phyloP scores from a whole-genome alignment of 352 stramenopile species.

The Vaucheria bursata region DNA sequence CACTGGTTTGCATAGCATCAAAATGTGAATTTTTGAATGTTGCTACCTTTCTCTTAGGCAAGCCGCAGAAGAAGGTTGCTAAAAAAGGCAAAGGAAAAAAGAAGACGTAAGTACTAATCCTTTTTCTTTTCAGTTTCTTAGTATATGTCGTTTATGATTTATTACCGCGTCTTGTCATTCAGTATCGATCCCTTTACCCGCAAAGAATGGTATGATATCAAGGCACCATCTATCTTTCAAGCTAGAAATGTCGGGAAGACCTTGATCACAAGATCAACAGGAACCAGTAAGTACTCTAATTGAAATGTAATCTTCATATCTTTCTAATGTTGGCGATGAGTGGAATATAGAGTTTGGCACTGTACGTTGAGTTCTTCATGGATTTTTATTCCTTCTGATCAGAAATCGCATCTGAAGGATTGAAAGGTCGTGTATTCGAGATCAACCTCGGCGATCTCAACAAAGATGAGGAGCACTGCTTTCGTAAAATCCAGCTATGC shows the following conservation, averaged over 20 bases:
- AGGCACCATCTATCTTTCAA: conserved; percentile 95
- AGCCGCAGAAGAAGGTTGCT: conserved; percentile 42
- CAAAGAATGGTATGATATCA: conserved; percentile 97
- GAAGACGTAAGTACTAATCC: conserved; percentile 45
- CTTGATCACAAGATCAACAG: conserved; percentile 93
- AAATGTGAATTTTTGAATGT: neutral
- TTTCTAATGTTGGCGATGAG: neutral
- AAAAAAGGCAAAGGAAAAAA: conserved; percentile 43
- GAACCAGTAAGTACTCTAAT: conserved; percentile 55
- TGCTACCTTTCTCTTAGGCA: conserved; percentile 20
- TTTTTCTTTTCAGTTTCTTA: neutral
- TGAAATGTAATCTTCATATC: neutral
- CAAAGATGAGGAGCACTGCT: conserved; percentile 85
- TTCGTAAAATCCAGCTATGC: conserved; percentile 98
- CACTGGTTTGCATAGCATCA: neutral
- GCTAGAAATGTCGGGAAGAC: conserved; percentile 95
- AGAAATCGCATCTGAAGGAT: conserved; percentile 92
- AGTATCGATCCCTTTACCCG: conserved; percentile 92
- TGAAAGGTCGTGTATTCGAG: conserved; percentile 98
- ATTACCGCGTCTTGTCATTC: neutral
- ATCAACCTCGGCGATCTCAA: conserved; percentile 96
- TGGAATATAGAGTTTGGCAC: neutral
- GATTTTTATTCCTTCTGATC: neutral
- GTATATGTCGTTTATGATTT: neutral
- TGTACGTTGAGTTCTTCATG: neutral